phyloP scores from a whole-genome alignment of 2,329 filamentous ascomycete genomes.

The Alternaria sp. region DNA sequence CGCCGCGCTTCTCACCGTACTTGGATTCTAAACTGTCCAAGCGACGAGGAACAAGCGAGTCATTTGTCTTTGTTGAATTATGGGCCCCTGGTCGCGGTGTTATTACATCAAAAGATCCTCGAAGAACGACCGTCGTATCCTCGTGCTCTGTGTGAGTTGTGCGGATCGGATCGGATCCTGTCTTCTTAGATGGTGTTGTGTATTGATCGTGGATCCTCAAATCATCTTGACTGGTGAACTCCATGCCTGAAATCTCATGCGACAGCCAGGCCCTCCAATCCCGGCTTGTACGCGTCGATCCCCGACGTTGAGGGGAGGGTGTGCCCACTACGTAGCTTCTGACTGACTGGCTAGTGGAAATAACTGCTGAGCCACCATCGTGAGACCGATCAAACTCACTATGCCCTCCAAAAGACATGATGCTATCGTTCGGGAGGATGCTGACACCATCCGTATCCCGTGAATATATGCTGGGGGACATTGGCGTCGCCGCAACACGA shows the following conservation, averaged over 20 bases:
- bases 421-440: slow-evolving; percentile 46
- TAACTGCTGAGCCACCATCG: slow-evolving; percentile 50
- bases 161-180: slow-evolving; percentile 26
- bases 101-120: slow-evolving; percentile 14
- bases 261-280: slow-evolving; percentile 60
- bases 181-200: slow-evolving; percentile 13
- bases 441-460: slow-evolving; percentile 52
- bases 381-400: slow-evolving; percentile 14
- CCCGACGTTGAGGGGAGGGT: slow-evolving; percentile 32
- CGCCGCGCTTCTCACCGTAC: not conserved
- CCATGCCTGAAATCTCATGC: slow-evolving; percentile 54
- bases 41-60: not conserved
- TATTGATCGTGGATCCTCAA: slow-evolving; percentile 39
- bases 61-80: not conserved
- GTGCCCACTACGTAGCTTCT: slow-evolving; percentile 53
- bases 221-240: slow-evolving; percentile 36
- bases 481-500: slow-evolving; percentile 31
- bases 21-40: not conserved
- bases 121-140: slow-evolving; percentile 32
- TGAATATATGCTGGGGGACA: slow-evolving; percentile 60
- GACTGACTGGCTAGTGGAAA: slow-evolving; percentile 55
- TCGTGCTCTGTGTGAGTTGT: slow-evolving; percentile 38
- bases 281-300: slow-evolving; percentile 46
- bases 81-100: slow-evolving; percentile 8
- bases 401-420: slow-evolving; percentile 34